Conservation (phyloP, 2,329 filamentous ascomycete genomes). For the Grosmannia penicillata region DNA sequence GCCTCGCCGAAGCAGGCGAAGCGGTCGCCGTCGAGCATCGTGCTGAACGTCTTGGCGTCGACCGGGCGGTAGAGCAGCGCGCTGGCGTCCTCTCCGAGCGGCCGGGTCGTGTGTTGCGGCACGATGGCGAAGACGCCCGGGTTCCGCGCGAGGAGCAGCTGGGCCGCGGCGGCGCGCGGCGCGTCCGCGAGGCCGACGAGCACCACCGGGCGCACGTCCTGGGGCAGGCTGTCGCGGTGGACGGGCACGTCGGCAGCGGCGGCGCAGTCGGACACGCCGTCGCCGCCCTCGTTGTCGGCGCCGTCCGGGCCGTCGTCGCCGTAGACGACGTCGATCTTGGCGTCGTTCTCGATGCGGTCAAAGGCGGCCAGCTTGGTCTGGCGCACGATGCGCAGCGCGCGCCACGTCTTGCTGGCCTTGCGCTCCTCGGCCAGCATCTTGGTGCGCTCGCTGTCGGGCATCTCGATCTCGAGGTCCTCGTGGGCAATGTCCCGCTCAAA, state of each 20-base stretch:
- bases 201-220: conserved; percentile 42
- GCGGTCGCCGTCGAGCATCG: conserved; percentile 43
- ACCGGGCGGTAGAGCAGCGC: conserved; percentile 24
- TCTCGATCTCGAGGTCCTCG: conserved; percentile 75
- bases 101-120: conserved; percentile 34
- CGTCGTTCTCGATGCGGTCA: conserved; percentile 76
- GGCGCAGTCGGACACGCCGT: not conserved
- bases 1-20: conserved; percentile 40
- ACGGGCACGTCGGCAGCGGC: conserved; percentile 6
- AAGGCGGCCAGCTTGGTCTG: conserved; percentile 61
- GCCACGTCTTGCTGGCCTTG: conserved; percentile 83
- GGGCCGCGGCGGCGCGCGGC: conserved; percentile 49
- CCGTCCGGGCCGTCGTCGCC: conserved; percentile 51
- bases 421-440: conserved; percentile 44
- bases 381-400: conserved; percentile 68
- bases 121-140: conserved; percentile 50
- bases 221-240: conserved; percentile 21
- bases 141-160: conserved; percentile 46
- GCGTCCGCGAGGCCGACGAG: conserved; percentile 49
- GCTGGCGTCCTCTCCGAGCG: not conserved
- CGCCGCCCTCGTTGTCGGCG: conserved; percentile 16
- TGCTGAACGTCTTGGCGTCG: conserved; percentile 36
- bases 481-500: conserved; percentile 62
- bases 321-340: conserved; percentile 49
- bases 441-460: conserved; percentile 51